A percentile compares a stretch with the other conserved stretches of the same genome.
Evolutionary conservation across 2,329 filamentous ascomycete species (phyloP).

Genomic region (Niveomyces coronatus): DNA sequence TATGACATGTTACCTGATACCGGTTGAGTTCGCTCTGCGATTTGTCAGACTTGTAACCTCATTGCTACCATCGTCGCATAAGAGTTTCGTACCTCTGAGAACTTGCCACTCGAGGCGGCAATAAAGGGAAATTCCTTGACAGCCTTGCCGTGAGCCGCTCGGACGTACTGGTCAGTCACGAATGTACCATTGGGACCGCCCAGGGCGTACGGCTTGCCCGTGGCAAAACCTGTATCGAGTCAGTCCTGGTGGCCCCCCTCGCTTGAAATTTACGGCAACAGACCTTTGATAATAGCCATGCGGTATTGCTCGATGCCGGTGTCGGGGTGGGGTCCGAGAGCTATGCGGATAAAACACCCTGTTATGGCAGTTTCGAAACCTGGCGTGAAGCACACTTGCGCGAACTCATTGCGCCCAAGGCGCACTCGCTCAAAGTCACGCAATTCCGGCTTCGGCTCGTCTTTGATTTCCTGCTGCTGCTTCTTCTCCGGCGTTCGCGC

Average conservation of each 20-base stretch:
- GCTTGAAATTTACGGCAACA: slow-evolving; percentile 10
- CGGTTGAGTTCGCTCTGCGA: slow-evolving; percentile 65
- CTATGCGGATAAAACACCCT: slow-evolving; percentile 78
- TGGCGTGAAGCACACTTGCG: slow-evolving; percentile 86
- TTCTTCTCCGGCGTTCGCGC: slow-evolving; percentile 51
- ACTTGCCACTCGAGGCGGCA: slow-evolving; percentile 72
- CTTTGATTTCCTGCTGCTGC: slow-evolving; percentile 37
- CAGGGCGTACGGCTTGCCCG: slow-evolving; percentile 75
- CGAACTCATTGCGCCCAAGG: slow-evolving; percentile 77
- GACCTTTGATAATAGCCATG: slow-evolving; percentile 80
- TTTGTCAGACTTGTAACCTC: slow-evolving; percentile 11
- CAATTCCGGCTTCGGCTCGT: slow-evolving; percentile 61
- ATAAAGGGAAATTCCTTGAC: slow-evolving; percentile 84
- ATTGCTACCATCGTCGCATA: neutral
- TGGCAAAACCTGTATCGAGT: slow-evolving; percentile 54
- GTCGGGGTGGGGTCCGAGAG: slow-evolving; percentile 65
- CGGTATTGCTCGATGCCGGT: slow-evolving; percentile 72
- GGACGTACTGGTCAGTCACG: slow-evolving; percentile 75
- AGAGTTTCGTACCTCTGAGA: slow-evolving; percentile 59
- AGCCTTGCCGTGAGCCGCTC: slow-evolving; percentile 72
- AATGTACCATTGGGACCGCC: slow-evolving; percentile 67
- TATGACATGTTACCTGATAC: slow-evolving; percentile 63
- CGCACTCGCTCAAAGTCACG: slow-evolving; percentile 77
- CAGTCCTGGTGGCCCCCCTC: slow-evolving; percentile 1
- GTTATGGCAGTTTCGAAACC: slow-evolving; percentile 73